Conservation (phyloP, 495 filamentous ascomycete genomes). For the Daldinia caldariorum region DNA sequence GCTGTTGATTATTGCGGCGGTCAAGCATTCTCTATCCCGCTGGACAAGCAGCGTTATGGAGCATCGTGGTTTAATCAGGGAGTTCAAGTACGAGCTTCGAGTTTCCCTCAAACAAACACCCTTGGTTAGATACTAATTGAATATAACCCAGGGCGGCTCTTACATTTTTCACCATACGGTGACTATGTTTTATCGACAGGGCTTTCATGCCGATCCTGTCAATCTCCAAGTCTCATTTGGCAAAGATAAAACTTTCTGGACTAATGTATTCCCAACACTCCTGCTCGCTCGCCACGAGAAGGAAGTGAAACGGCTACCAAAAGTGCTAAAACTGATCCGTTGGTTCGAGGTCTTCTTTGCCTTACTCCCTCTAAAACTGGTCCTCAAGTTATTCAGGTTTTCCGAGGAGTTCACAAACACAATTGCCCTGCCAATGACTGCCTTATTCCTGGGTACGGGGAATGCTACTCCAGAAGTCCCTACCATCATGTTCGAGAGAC, state of each 20-base stretch:
- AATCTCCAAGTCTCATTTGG: conserved; percentile 84
- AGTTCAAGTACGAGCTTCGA: conserved; percentile 57
- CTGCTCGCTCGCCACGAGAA: conserved; percentile 68
- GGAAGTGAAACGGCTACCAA: conserved; percentile 74
- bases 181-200: conserved; percentile 77
- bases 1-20: conserved; percentile 74
- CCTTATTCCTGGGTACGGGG: conserved; percentile 80
- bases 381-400: conserved; percentile 76
- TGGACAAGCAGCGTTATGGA: conserved; percentile 73
- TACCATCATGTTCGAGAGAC: conserved; percentile 75
- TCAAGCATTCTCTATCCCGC: conserved; percentile 79
- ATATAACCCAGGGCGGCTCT: conserved; percentile 69
- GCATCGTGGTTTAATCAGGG: conserved; percentile 85
- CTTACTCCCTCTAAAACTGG: conserved; percentile 74
- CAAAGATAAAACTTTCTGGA: conserved; percentile 81
- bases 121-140: background rate
- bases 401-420: conserved; percentile 77
- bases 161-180: conserved; percentile 84
- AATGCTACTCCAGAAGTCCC: conserved; percentile 84
- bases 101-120: too few species aligned
- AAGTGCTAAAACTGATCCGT: conserved; percentile 72
- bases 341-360: conserved; percentile 77
- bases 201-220: conserved; percentile 73
- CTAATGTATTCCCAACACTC: conserved; percentile 79
- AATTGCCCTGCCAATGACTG: conserved; percentile 76